phyloP scores from a whole-genome alignment of 2,329 filamentous ascomycete genomes.

The Exophiala sideris region DNA sequence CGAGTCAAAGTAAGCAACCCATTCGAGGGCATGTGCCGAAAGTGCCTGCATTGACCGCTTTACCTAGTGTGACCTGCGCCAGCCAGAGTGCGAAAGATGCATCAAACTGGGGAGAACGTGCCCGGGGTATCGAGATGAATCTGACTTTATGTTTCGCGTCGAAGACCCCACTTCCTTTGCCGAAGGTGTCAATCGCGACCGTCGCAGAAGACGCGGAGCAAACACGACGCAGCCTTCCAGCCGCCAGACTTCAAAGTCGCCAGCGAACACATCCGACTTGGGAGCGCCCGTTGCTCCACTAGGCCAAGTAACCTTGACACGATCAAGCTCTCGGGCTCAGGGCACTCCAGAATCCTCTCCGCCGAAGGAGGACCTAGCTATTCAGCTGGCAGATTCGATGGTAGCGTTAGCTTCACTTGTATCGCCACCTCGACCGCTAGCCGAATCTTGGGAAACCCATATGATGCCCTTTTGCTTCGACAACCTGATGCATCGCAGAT shows the following conservation, averaged over 20 bases:
- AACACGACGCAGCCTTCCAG: background rate
- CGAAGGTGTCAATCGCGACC: conserved; percentile 9
- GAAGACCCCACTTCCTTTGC: conserved; percentile 24
- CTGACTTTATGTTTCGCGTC: conserved; percentile 33
- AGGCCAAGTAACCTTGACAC: no score
- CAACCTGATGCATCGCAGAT: background rate
- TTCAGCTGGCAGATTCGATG: conserved; percentile 5
- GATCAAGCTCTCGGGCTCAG: no score
- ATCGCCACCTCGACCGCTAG: conserved; percentile 1
- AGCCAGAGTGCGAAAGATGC: conserved; percentile 26
- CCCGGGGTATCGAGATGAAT: conserved; percentile 34
- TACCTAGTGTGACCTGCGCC: conserved; percentile 21
- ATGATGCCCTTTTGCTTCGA: conserved; percentile 13
- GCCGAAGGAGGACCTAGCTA: no score
- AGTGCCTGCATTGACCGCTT: conserved; percentile 6
- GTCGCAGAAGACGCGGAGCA: conserved; percentile 6
- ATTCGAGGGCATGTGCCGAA: background rate
- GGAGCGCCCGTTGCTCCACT: background rate
- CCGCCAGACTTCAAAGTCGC: background rate
- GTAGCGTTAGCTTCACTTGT: conserved; percentile 5
- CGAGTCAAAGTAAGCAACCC: conserved; percentile 20
- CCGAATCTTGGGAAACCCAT: conserved; percentile 13
- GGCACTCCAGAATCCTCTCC: no score
- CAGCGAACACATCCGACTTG: background rate
- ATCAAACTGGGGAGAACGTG: conserved; percentile 28